These are phyloP conservation scores for Pleurotus cornucopiae DNA, from an alignment of 768 basidiomycete genomes.

Conservation along the genomic window DNA sequence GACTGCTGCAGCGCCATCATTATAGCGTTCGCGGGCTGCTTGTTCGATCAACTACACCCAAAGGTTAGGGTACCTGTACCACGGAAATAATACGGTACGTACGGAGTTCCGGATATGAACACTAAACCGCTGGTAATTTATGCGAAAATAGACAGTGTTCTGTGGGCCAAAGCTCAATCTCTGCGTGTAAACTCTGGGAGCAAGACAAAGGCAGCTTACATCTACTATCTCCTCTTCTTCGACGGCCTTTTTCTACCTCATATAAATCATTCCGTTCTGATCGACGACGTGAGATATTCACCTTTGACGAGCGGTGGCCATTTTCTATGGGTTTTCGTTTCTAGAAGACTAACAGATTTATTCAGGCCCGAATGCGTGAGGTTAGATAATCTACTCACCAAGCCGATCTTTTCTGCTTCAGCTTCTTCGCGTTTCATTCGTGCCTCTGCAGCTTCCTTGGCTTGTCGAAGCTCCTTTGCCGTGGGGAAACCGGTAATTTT, in stretches of 20 bases:
- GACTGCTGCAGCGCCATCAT: conserved; percentile 67
- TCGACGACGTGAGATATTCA: conserved; percentile 16
- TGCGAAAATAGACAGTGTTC: conserved; percentile 74
- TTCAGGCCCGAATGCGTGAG: conserved; percentile 8
- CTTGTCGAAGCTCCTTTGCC: conserved; percentile 71
- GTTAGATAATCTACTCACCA: conserved; percentile 45
- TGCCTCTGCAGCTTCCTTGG: conserved; percentile 61
- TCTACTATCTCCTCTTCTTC: conserved; percentile 58
- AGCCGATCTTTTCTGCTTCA: conserved; percentile 66
- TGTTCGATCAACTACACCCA: conserved; percentile 64
- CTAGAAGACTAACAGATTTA: conserved; percentile 33
- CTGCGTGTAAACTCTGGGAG: conserved; percentile 3
- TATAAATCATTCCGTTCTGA: background rate
- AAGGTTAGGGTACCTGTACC: conserved; percentile 11
- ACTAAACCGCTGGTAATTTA: conserved; percentile 88
- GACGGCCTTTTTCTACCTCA: conserved; percentile 38
- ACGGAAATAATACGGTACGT: conserved; percentile 16
- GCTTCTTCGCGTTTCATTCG: conserved; percentile 67
- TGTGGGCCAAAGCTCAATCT: conserved; percentile 20
- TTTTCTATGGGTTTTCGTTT: conserved; percentile 58
- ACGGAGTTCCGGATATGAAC: conserved; percentile 86
- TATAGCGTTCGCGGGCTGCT: conserved; percentile 78
- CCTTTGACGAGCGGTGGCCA: conserved; percentile 51
- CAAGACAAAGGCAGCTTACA: conserved; percentile 37
- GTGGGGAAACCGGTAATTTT: conserved; percentile 77